Evolutionary conservation across 202 grass and related monocot species (phyloP).

Genomic region (Panicum virgatum): DNA sequence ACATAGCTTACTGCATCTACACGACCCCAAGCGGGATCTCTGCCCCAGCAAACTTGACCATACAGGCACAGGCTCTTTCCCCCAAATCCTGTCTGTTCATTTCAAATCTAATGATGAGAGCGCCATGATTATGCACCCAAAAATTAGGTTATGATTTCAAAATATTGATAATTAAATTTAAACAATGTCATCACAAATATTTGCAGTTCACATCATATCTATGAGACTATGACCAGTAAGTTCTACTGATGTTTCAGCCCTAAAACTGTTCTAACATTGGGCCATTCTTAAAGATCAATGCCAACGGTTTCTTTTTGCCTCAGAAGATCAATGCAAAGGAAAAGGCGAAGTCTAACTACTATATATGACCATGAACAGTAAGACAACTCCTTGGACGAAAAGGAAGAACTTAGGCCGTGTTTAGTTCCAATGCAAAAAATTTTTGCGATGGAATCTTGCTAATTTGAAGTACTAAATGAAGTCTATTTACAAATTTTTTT

Average conservation of each 20-base stretch:
- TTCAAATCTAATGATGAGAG: neutral
- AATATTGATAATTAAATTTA: conserved; percentile 4
- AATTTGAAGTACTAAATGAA: no score
- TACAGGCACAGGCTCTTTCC: neutral
- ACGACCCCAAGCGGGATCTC: neutral
- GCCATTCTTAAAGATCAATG: conserved; percentile 11
- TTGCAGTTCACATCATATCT: conserved; percentile 36
- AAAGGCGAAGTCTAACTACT: conserved; percentile 35
- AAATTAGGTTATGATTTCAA: neutral
- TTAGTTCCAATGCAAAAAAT: no score
- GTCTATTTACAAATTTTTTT: no score
- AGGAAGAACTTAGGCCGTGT: conserved; percentile 32
- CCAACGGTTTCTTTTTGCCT: conserved; percentile 23
- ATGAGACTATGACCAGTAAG: conserved; percentile 29
- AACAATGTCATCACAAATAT: conserved; percentile 22
- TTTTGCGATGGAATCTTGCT: no score
- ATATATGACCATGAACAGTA: conserved; percentile 34
- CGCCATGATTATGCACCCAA: neutral
- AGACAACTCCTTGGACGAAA: conserved; percentile 21
- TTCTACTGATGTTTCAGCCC: conserved; percentile 34
- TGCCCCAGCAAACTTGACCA: neutral
- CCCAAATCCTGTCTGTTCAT: neutral
- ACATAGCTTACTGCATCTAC: neutral
- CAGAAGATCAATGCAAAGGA: conserved; percentile 15
- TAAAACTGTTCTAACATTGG: conserved; percentile 29